phyloP scores from a whole-genome alignment of 1,139 yeast genomes.

The Suhomyces guaymorum region DNA sequence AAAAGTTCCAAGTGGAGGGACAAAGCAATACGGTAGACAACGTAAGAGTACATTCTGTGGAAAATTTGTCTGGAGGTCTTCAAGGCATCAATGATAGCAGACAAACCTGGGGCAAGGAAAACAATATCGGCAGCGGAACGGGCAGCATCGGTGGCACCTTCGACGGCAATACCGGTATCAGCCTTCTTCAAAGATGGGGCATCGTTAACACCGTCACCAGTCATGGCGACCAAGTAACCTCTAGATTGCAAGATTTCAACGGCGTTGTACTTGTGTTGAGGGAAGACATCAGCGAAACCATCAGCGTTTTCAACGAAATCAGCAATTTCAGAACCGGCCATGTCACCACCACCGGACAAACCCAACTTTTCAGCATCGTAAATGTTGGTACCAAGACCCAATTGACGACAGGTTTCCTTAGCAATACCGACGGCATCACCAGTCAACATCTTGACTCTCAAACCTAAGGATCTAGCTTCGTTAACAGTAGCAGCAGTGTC shows the following conservation, averaged over 20 bases:
- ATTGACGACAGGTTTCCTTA: conserved; percentile 97
- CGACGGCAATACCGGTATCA: conserved; percentile 96
- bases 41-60: conserved; percentile 98
- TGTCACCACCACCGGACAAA: conserved; percentile 94
- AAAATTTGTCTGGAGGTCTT: conserved; percentile 94
- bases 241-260: conserved; percentile 87
- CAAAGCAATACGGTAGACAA: conserved; percentile 93
- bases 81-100: conserved; percentile 91
- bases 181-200: conserved; percentile 96
- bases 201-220: conserved; percentile 98
- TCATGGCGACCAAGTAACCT: conserved; percentile 96
- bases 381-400: conserved; percentile 95
- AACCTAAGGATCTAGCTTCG: conserved; percentile 92
- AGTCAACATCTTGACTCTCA: conserved; percentile 96
- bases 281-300: conserved; percentile 98
- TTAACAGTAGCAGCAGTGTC: conserved; percentile 95
- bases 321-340: conserved; percentile 95
- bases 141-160: conserved; percentile 96
- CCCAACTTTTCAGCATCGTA: conserved; percentile 97
- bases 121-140: conserved; percentile 96
- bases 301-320: conserved; percentile 95
- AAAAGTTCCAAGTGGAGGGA: conserved; percentile 90
- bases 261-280: conserved; percentile 92
- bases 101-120: conserved; percentile 94
- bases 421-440: conserved; percentile 99